These are phyloP conservation scores for Hymenoscyphus repandus DNA, from an alignment of 2,329 filamentous ascomycete genomes.

Conservation along the genomic window DNA sequence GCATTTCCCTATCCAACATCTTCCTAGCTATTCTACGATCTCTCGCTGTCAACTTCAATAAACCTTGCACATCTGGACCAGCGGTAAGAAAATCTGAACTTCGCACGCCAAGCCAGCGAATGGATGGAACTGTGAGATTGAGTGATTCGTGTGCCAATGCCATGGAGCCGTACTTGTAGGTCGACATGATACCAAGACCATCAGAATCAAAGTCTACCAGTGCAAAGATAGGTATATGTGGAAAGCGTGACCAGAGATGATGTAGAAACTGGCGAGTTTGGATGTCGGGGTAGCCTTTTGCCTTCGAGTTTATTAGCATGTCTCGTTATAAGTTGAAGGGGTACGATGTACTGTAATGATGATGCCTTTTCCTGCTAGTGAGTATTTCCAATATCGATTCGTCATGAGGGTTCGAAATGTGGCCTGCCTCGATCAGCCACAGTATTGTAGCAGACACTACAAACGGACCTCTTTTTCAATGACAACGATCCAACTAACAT, in stretches of 20 bases:
- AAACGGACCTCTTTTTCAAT: conserved; percentile 69
- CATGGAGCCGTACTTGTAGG: conserved; percentile 67
- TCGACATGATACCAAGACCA: conserved; percentile 67
- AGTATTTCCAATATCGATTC: conserved; percentile 48
- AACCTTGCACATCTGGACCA: conserved; percentile 2
- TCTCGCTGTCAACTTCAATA: conserved; percentile 21
- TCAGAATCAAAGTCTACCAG: conserved; percentile 75
- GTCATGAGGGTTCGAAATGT: conserved; percentile 64
- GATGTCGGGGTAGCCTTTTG: conserved; percentile 78
- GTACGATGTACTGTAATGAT: conserved; percentile 55
- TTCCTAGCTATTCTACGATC: conserved; percentile 49
- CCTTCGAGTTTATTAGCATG: conserved; percentile 41
- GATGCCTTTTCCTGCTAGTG: conserved; percentile 50
- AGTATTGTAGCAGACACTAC: conserved; percentile 10
- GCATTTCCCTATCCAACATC: conserved; percentile 43
- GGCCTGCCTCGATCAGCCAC: conserved; percentile 46
- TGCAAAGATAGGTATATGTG: conserved; percentile 52
- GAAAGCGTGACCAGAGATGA: conserved; percentile 42
- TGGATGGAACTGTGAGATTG: conserved; percentile 40
- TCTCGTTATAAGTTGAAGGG: not conserved
- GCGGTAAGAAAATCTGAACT: conserved; percentile 25
- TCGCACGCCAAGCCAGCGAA: conserved; percentile 60
- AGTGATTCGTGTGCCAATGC: conserved; percentile 54
- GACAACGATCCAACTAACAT: conserved; percentile 60
- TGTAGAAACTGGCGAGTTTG: conserved; percentile 61